Evolutionary conservation across 257 asterid species (phyloP).

Genomic region (Osmanthus fragrans): DNA sequence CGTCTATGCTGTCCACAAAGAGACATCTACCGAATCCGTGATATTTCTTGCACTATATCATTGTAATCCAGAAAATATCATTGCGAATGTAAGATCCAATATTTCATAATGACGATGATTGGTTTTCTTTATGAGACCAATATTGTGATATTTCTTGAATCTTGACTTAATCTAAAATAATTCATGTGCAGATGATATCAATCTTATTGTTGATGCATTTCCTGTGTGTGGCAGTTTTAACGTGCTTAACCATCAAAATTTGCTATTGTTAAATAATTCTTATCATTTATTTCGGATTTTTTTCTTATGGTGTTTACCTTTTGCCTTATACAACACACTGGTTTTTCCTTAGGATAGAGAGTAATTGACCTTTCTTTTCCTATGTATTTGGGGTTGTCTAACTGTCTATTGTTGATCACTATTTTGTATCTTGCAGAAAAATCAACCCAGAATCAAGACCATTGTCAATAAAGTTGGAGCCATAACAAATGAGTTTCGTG

Average conservation of each 20-base stretch:
- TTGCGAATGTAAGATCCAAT: too few relatives aligned
- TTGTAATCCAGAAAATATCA: too few relatives aligned
- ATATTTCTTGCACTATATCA: too few relatives aligned
- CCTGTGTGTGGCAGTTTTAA: background rate
- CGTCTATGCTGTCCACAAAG: too few relatives aligned
- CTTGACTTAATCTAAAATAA: too few relatives aligned
- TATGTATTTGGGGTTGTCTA: background rate
- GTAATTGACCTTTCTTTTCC: background rate
- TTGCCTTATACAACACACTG: background rate
- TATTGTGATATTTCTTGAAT: too few relatives aligned
- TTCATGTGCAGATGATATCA: background rate
- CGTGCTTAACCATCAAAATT: background rate
- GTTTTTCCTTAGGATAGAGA: background rate
- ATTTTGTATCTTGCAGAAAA: slow-evolving; percentile 55
- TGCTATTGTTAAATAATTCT: background rate
- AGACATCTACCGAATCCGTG: too few relatives aligned
- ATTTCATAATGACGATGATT: too few relatives aligned
- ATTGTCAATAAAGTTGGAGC: slow-evolving; percentile 87
- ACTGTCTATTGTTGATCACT: background rate
- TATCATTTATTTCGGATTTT: background rate
- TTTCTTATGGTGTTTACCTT: too few relatives aligned
- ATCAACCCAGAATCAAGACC: slow-evolving; percentile 86
- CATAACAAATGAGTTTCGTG: slow-evolving; percentile 85
- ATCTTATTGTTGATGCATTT: background rate
- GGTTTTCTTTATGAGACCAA: too few relatives aligned